Conservation (phyloP, 768 basidiomycete genomes). For the Suillus placidus region DNA sequence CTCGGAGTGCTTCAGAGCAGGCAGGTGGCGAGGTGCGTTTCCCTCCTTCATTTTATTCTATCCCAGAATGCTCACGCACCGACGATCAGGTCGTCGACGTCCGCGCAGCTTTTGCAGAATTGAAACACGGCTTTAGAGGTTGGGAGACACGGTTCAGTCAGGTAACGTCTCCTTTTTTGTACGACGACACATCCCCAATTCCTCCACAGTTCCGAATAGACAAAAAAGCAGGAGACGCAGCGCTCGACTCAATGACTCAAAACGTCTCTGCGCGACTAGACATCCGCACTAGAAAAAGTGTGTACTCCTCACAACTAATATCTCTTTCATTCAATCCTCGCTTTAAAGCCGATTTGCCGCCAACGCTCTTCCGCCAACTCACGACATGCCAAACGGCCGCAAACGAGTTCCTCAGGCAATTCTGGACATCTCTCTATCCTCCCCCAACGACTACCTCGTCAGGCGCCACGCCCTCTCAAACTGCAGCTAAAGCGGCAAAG, state of each 20-base stretch:
- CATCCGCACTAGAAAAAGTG: conserved; percentile 66
- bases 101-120: conserved; percentile 47
- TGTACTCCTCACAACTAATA: conserved; percentile 19
- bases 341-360: conserved; percentile 73
- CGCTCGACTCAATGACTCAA: conserved; percentile 73
- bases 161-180: conserved; percentile 40
- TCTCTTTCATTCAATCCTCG: neutral
- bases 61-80: neutral
- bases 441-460: conserved; percentile 55
- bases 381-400: conserved; percentile 89
- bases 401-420: conserved; percentile 95
- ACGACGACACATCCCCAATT: neutral
- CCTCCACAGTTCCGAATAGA: conserved; percentile 64
- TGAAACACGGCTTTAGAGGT: conserved; percentile 48
- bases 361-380: conserved; percentile 79
- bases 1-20: conserved; percentile 32
- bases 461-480: conserved; percentile 63
- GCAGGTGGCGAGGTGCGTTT: conserved; percentile 35
- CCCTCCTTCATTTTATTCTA: neutral
- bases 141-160: conserved; percentile 64
- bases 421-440: conserved; percentile 89
- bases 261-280: conserved; percentile 77
- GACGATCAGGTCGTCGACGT: conserved; percentile 47
- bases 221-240: conserved; percentile 65
- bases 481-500: conserved; percentile 76